These are phyloP conservation scores for Harringtonia lauricola DNA, from an alignment of 2,329 filamentous ascomycete species.

Conservation along the genomic window DNA sequence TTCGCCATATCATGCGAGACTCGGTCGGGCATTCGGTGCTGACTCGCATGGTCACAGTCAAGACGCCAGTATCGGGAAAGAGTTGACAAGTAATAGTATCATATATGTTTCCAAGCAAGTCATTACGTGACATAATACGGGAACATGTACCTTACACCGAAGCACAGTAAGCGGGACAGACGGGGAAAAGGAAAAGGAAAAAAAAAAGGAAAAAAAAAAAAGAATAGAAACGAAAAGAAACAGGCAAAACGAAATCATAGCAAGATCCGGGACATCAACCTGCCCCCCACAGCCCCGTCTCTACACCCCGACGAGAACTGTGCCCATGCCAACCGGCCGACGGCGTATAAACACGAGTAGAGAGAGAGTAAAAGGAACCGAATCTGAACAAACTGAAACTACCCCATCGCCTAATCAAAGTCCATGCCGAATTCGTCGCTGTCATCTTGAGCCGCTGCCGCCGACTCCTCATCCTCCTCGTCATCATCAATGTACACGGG, in stretches of 20 bases:
- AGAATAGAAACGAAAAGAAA: background rate
- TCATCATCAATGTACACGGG: slow-evolving; percentile 25
- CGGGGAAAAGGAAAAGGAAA: background rate
- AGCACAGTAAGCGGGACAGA: too few species aligned
- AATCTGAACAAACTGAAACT: too few species aligned
- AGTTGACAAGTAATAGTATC: too few species aligned
- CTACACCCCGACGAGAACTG: too few species aligned
- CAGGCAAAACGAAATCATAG: background rate
- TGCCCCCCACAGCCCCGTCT: background rate
- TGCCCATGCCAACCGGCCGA: too few species aligned
- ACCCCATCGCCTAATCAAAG: background rate
- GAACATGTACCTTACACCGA: background rate
- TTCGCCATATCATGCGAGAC: too few species aligned
- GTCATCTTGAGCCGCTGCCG: slow-evolving; percentile 18
- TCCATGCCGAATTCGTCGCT: slow-evolving; percentile 27
- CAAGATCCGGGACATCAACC: background rate
- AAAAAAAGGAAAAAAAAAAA: background rate
- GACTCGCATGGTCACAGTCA: background rate
- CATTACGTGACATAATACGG: too few species aligned
- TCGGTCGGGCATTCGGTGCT: background rate
- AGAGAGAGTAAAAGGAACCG: too few species aligned
- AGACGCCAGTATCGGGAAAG: too few species aligned
- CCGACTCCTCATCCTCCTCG: slow-evolving; percentile 19
- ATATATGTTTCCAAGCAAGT: too few species aligned
- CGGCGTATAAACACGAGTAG: too few species aligned